Conservation (phyloP, 371 early-diverging fungal species). For the Haplosporangium sp. region DNA sequence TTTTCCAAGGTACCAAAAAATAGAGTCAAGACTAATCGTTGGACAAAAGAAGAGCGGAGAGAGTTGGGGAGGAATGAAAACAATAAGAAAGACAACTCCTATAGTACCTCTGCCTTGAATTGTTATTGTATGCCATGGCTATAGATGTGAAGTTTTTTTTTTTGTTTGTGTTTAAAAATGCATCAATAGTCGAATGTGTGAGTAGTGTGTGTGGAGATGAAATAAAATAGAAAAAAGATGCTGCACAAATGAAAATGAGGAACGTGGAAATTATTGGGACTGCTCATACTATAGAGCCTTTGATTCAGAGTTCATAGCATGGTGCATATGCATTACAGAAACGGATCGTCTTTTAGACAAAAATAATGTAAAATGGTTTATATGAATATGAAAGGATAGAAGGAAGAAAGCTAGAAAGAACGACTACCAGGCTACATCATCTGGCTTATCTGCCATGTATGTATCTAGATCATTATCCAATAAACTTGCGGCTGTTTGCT, state of each 20-base stretch:
- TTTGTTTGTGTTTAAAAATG: no score
- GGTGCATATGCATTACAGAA: no score
- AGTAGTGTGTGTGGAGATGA: neutral
- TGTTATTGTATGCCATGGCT: slow-evolving; percentile 16
- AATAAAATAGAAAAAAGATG: neutral
- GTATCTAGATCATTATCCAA: slow-evolving; percentile 47
- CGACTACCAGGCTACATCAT: slow-evolving; percentile 10
- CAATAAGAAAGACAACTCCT: neutral
- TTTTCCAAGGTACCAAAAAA: neutral
- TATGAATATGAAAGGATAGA: no score
- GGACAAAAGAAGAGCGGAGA: no score
- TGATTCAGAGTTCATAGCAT: no score
- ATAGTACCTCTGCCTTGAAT: slow-evolving; percentile 27
- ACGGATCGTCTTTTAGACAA: no score
- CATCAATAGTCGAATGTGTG: no score
- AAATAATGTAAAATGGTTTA: no score
- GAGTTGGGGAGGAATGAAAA: neutral
- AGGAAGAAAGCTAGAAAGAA: neutral
- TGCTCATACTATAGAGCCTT: no score
- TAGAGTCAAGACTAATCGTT: no score
- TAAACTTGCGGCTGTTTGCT: slow-evolving; percentile 29
- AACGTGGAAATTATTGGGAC: no score
- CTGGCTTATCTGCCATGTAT: slow-evolving; percentile 46
- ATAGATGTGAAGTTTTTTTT: neutral
- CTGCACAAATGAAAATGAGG: neutral